Percentiles rank a stretch among this genome's conserved stretches.
These are phyloP conservation scores for Cercophora newfieldiana DNA, from an alignment of 495 filamentous ascomycete species.

Conservation along the genomic window DNA sequence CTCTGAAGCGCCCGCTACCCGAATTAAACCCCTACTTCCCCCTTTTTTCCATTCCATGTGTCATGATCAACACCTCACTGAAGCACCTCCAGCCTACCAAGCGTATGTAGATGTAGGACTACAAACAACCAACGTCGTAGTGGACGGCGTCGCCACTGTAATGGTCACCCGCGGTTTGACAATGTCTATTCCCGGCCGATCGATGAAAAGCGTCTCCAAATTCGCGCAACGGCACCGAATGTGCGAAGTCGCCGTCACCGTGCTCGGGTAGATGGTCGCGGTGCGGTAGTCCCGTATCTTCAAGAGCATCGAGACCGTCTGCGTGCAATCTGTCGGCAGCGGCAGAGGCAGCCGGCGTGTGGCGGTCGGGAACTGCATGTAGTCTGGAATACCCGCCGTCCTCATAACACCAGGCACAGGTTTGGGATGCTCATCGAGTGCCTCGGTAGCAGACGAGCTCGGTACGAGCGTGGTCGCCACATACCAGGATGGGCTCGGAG, in stretches of 20 bases:
- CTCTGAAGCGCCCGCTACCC: background rate
- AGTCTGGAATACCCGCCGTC: background rate
- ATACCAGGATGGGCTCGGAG: no score
- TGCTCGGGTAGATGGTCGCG: slow-evolving; percentile 8
- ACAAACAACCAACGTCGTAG: slow-evolving; percentile 7
- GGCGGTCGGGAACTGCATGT: background rate
- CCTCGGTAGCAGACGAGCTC: background rate
- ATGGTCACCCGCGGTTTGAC: slow-evolving; percentile 6
- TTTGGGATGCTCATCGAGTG: background rate
- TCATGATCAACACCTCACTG: no score
- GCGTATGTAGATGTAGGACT: background rate
- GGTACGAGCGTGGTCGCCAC: background rate
- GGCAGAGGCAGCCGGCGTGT: background rate
- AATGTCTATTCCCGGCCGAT: slow-evolving; percentile 6
- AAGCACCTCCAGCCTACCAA: background rate
- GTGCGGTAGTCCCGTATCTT: slow-evolving; percentile 11
- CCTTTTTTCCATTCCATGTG: background rate
- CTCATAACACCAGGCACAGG: background rate
- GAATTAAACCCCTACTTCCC: background rate
- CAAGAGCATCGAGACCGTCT: slow-evolving; percentile 10
- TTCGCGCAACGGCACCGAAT: slow-evolving; percentile 15
- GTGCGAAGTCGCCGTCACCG: slow-evolving; percentile 9
- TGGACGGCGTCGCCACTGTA: background rate
- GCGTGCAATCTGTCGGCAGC: slow-evolving; percentile 15
- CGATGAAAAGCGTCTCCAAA: slow-evolving; percentile 8